Evolutionary conservation across 768 basidiomycete species (phyloP).

Genomic region (Favolaschia claudopus): DNA sequence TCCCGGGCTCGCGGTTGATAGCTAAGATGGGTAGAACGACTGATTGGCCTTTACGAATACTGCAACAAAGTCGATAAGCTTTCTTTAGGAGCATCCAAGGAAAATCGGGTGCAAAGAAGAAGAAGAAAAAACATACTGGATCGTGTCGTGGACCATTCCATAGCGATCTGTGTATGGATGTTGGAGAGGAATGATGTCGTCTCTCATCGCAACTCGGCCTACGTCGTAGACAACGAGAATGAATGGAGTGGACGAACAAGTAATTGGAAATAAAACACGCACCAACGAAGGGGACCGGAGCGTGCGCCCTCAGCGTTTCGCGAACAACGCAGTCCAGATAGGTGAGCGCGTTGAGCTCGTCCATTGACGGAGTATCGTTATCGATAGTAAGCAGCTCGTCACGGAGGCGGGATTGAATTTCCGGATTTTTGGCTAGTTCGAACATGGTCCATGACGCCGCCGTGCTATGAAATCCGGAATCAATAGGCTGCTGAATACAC

Average conservation of each 20-base stretch:
- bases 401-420: not conserved
- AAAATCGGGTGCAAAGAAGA: not conserved
- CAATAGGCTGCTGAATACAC: too few relatives aligned
- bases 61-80: not conserved
- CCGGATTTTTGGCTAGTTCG: not conserved
- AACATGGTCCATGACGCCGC: not conserved
- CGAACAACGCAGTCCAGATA: slow-evolving; percentile 6
- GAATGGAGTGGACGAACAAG: too few relatives aligned
- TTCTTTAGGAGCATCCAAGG: too few relatives aligned
- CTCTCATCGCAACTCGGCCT: not conserved
- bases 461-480: too few relatives aligned
- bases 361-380: not conserved
- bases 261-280: too few relatives aligned
- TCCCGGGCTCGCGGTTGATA: not conserved
- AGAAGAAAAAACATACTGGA: not conserved
- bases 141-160: not conserved
- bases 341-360: not conserved
- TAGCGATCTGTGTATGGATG: not conserved
- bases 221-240: too few relatives aligned
- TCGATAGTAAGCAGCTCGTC: not conserved
- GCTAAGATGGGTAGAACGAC: not conserved
- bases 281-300: not conserved
- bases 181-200: not conserved
- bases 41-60: not conserved
- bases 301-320: too few relatives aligned